A percentile compares a stretch with the other conserved stretches of the same genome.
phyloP scores from a whole-genome alignment of 2,329 filamentous ascomycete genomes.

The Fusarium sp. region DNA sequence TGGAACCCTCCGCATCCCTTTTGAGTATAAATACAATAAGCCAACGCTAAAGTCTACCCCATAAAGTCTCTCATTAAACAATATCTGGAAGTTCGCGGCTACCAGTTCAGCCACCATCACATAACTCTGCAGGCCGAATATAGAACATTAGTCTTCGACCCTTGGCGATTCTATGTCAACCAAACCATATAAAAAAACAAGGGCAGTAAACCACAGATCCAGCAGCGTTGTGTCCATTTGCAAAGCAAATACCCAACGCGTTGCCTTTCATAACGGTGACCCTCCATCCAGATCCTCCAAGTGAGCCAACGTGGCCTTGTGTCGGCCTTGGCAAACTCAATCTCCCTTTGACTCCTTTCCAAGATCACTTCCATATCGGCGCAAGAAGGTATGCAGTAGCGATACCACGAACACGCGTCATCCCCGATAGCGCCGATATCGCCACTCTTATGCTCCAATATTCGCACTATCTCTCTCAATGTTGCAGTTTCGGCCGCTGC shows the following conservation, averaged over 20 bases:
- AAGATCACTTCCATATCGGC: neutral
- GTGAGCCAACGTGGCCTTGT: neutral
- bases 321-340: neutral
- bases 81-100: neutral
- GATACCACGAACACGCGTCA: neutral
- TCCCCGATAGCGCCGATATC: neutral
- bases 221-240: neutral
- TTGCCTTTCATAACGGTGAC: neutral
- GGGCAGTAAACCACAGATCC: neutral
- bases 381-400: neutral
- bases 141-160: neutral
- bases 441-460: neutral
- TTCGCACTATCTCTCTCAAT: neutral
- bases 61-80: neutral
- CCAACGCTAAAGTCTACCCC: rapidly evolving
- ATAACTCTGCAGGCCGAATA: neutral
- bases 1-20: neutral
- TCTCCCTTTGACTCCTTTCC: neutral
- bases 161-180: neutral
- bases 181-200: neutral
- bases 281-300: neutral
- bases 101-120: neutral
- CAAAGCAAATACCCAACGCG: neutral
- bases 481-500: neutral
- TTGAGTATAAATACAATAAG: neutral